phyloP scores from a whole-genome alignment of 768 basidiomycete genomes.

The Suillus subaureus region DNA sequence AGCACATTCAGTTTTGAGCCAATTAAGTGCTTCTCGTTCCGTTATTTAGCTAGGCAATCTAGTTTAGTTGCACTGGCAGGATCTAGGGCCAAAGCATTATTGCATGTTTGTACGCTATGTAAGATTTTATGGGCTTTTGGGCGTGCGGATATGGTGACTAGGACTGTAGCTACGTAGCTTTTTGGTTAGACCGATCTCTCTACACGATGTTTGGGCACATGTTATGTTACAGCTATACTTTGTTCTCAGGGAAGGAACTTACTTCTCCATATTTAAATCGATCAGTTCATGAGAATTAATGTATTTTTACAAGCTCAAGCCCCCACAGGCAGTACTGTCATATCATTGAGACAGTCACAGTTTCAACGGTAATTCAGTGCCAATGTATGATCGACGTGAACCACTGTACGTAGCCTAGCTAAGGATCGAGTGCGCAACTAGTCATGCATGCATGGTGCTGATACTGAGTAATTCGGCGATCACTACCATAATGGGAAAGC shows the following conservation, averaged over 20 bases:
- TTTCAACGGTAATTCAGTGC: not conserved
- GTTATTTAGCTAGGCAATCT: not conserved
- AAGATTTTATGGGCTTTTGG: not conserved
- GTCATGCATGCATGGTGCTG: not conserved
- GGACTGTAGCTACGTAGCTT: not conserved
- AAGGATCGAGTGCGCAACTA: not conserved
- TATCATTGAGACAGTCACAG: not conserved
- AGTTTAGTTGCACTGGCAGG: not conserved
- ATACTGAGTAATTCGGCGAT: not conserved
- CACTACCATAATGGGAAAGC: not conserved
- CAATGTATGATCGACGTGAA: not conserved
- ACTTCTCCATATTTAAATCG: not conserved
- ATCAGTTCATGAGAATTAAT: not conserved
- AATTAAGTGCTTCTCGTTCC: not conserved
- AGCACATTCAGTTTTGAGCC: constrained; percentile 27
- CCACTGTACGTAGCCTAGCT: not conserved
- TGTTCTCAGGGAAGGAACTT: not conserved
- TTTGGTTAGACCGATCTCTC: not conserved
- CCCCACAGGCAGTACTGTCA: not conserved
- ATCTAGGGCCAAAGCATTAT: not conserved
- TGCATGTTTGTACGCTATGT: not conserved
- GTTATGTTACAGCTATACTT: not conserved
- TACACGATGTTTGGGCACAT: not conserved
- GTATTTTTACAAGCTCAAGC: not conserved
- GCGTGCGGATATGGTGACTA: not conserved